Conservation (phyloP, 1,139 yeast species). For the Zygoascus sp. region DNA sequence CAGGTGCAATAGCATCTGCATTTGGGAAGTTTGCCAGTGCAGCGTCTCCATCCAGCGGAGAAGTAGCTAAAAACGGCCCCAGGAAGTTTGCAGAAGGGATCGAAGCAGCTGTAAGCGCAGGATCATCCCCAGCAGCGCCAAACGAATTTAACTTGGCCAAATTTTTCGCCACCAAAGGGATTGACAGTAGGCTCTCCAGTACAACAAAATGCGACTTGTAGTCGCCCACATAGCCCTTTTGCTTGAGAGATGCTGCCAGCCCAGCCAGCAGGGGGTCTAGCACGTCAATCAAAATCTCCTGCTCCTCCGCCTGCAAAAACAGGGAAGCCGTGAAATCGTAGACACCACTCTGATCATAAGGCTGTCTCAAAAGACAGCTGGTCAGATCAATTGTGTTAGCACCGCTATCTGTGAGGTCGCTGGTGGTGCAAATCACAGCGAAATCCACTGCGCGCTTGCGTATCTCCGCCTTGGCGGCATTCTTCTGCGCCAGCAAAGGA, state of each 20-base stretch:
- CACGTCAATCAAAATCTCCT: conserved; percentile 59
- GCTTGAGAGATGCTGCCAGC: conserved; percentile 22
- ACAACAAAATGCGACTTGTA: conserved; percentile 51
- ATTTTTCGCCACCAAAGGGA: conserved; percentile 58
- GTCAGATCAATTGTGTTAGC: conserved; percentile 18
- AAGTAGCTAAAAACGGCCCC: conserved; percentile 72
- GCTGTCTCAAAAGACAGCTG: conserved; percentile 20
- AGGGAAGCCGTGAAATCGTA: conserved; percentile 57
- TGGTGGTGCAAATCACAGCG: conserved; percentile 20
- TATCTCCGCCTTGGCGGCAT: conserved; percentile 17
- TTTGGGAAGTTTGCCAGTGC: conserved; percentile 25
- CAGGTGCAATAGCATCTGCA: conserved; percentile 24
- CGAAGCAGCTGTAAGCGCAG: conserved; percentile 38
- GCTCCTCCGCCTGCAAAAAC: conserved; percentile 56
- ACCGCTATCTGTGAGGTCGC: conserved; percentile 18
- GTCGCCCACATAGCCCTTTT: conserved; percentile 30
- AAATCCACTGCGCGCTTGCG: conserved; percentile 18
- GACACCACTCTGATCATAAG: conserved; percentile 22
- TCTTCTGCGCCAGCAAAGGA: conserved; percentile 14
- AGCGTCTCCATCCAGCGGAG: conserved; percentile 53
- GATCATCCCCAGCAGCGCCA: conserved; percentile 12
- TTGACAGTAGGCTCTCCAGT: conserved; percentile 55
- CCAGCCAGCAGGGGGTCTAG: conserved; percentile 43
- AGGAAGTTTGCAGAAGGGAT: conserved; percentile 60
- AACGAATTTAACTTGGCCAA: conserved; percentile 45